Conservation (phyloP, 441 rosid species). For the Dalechampia spathulata region DNA sequence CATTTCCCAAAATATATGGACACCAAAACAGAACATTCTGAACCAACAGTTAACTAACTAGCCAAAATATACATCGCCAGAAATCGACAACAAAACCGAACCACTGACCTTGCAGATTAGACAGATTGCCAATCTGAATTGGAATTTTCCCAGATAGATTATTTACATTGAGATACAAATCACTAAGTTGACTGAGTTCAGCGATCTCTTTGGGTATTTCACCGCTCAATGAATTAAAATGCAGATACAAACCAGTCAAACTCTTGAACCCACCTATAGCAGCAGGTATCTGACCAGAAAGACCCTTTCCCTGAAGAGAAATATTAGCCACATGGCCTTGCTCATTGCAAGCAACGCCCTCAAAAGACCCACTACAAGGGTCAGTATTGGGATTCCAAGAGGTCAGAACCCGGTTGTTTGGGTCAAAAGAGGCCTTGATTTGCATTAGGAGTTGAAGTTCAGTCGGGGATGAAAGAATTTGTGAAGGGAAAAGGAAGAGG, state of each 20-base stretch:
- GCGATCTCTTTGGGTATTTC: constrained; percentile 72
- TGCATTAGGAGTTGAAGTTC: constrained; percentile 63
- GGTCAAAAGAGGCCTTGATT: constrained; percentile 75
- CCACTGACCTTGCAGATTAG: constrained; percentile 74
- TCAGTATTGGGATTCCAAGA: constrained; percentile 61
- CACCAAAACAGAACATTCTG: neutral
- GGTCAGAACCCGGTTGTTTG: constrained; percentile 48
- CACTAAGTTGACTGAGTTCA: constrained; percentile 46
- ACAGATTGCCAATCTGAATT: constrained; percentile 55
- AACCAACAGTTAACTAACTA: neutral
- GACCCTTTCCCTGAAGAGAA: constrained; percentile 87
- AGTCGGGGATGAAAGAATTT: constrained; percentile 28
- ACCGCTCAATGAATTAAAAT: constrained; percentile 72
- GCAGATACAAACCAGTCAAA: constrained; percentile 87
- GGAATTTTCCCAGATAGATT: constrained; percentile 78
- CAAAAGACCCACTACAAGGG: constrained; percentile 67
- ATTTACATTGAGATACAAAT: constrained; percentile 82
- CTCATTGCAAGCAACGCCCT: constrained; percentile 83
- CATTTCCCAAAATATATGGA: no score
- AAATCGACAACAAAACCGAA: no score
- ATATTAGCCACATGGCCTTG: constrained; percentile 63
- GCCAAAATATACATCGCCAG: no score
- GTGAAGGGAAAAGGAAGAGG: constrained; percentile 19
- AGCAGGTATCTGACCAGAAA: constrained; percentile 55
- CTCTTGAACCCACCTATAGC: constrained; percentile 61